phyloP scores from a whole-genome alignment of 257 asterid genomes.

The Solanum commersonii region DNA sequence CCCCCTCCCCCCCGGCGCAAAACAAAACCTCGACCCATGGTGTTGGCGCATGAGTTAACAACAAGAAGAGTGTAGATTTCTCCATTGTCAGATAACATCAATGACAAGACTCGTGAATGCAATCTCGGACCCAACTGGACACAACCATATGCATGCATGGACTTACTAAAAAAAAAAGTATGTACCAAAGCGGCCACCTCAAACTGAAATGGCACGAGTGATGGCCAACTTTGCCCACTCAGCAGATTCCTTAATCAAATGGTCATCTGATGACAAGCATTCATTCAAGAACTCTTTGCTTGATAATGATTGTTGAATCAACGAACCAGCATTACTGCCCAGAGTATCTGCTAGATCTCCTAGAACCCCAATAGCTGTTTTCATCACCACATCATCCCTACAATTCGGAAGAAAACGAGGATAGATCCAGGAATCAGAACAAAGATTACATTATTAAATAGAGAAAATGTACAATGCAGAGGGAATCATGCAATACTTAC shows the following conservation, averaged over 20 bases:
- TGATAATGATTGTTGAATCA: conserved; percentile 71
- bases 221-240: conserved; percentile 97
- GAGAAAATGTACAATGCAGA: not conserved
- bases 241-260: conserved; percentile 84
- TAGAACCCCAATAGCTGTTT: conserved; percentile 85
- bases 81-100: conserved; percentile 46
- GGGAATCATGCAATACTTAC: conserved; percentile 24
- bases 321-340: conserved; percentile 76
- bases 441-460: not conserved
- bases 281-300: conserved; percentile 82
- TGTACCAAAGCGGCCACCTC: conserved; percentile 39
- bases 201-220: conserved; percentile 78
- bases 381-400: conserved; percentile 95
- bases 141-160: conserved; percentile 82
- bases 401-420: not conserved
- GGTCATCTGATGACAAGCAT: conserved; percentile 83
- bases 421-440: not conserved
- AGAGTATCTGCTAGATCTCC: conserved; percentile 93
- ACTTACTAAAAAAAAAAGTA: conserved; percentile 23
- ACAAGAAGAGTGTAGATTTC: conserved; percentile 49
- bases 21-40: conserved; percentile 33
- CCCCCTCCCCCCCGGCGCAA: conserved; percentile 4
- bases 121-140: conserved; percentile 59
- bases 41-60: conserved; percentile 73
- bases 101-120: conserved; percentile 55